Evolutionary conservation across 2,329 filamentous ascomycete species (phyloP), one percentile per base, ranked within the genome.

Genomic region (Claviceps quebecensis): DNA sequence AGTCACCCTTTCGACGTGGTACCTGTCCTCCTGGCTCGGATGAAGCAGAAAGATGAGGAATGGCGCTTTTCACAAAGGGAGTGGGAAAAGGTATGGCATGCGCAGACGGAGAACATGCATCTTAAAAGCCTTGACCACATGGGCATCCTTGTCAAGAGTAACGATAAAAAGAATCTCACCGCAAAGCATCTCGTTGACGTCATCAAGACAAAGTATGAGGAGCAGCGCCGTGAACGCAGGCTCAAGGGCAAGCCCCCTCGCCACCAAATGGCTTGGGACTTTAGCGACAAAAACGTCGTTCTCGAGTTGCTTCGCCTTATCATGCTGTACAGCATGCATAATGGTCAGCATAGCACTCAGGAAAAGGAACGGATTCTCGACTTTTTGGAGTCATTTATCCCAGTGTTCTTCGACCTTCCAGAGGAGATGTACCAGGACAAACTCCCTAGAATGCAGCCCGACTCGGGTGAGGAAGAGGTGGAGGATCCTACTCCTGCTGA

Each of bases 51-150:
- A 65, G 84, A 94, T 45, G 93, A 98, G 66, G 90, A 97, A 61
- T 98, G 93, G 93, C 88, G 95, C 57, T 90, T 94, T 58, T 91
- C 88, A 5, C 90, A 87, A 74, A 87, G 93, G 36, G 94, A 98
- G 65, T 98, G 93, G 93, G 90, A 97, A 67, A 96, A 96, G 69
- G 89, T 98, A 7, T 98, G 93, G 93, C 88, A 93, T 56, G 84
- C 88, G 48, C 93, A 97, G 70, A 97, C 91, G 23, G 86, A 95
- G 63, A 84, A 86, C 61, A 91, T 95, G 72, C 95, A 96, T 68
- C 87, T 94, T 70, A 94, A 89, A 72, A 95, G 89, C 65, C 80
- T 98, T 49, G 93, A 98, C 62, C 93, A 98, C 63, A 95, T 97
- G 77, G 89, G 89, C 19, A 89, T 95, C 54, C 83, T 88, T 50